Conservation (phyloP, 495 filamentous ascomycete species). For the Neurospora intermedia region DNA sequence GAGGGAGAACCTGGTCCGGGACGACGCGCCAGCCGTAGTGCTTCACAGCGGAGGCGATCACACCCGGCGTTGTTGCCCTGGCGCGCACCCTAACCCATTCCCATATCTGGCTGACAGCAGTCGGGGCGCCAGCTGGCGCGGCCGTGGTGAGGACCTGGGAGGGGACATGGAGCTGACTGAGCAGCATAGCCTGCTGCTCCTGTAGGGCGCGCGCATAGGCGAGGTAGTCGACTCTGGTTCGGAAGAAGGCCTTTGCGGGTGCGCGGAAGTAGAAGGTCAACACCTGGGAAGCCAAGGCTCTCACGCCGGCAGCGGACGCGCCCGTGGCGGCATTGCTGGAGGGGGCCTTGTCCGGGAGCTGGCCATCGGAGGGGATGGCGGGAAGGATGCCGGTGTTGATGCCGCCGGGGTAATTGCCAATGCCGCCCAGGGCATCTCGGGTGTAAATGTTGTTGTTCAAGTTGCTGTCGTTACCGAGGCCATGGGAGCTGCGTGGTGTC, state of each 20-base stretch:
- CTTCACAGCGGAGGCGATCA: slow-evolving; percentile 68
- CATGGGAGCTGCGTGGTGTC: slow-evolving; percentile 13
- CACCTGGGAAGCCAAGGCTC: slow-evolving; percentile 66
- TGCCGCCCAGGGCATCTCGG: not conserved
- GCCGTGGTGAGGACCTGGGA: not conserved
- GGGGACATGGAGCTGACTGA: not conserved
- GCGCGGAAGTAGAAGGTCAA: slow-evolving; percentile 85
- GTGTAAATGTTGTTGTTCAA: not conserved
- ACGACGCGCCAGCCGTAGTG: slow-evolving; percentile 79
- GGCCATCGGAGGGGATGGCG: slow-evolving; percentile 21
- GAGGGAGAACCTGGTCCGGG: slow-evolving; percentile 79
- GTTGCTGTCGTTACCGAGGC: slow-evolving; percentile 2
- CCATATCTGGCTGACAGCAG: slow-evolving; percentile 3
- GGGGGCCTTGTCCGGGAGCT: slow-evolving; percentile 31
- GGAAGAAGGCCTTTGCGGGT: slow-evolving; percentile 82
- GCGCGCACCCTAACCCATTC: slow-evolving; percentile 47
- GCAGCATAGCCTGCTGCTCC: slow-evolving; percentile 17
- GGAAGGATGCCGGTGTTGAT: slow-evolving; percentile 27
- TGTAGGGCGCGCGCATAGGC: slow-evolving; percentile 37
- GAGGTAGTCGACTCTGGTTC: slow-evolving; percentile 72
- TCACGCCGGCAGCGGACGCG: slow-evolving; percentile 65
- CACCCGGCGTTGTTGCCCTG: slow-evolving; percentile 63
- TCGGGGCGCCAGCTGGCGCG: slow-evolving; percentile 7
- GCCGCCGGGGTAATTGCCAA: slow-evolving; percentile 1
- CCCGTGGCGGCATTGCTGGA: slow-evolving; percentile 63